phyloP scores from a whole-genome alignment of 805 yeast species.

The Yarrowia divulgata region DNA sequence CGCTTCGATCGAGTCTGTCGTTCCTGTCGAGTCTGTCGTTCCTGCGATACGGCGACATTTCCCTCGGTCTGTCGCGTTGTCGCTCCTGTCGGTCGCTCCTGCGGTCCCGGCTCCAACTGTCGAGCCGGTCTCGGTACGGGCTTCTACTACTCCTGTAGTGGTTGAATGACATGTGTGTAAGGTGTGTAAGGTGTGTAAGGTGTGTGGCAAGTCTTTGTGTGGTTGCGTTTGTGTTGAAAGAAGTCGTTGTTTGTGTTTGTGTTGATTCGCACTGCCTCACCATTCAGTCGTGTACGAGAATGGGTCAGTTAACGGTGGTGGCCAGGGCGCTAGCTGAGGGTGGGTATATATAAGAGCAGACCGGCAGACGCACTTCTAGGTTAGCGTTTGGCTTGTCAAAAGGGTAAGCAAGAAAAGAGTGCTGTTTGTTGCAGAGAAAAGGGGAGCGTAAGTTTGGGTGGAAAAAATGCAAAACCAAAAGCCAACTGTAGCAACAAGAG shows the following conservation, averaged over 20 bases:
- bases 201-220: neutral
- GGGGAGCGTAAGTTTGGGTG: neutral
- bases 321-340: no score
- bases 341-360: neutral
- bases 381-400: slow-evolving; percentile 10
- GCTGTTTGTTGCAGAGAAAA: no score
- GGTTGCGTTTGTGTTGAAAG: neutral
- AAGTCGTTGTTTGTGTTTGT: neutral
- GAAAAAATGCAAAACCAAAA: no score
- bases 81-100: no score
- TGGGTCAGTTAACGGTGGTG: neutral
- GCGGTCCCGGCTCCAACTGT: neutral
- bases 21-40: neutral
- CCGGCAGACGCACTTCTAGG: neutral
- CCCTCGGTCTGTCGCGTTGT: neutral
- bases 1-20: neutral
- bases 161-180: slow-evolving; percentile 12
- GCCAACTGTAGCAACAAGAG: neutral
- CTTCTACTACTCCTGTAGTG: slow-evolving; percentile 21
- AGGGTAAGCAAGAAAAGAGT: neutral
- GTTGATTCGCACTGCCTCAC: no score
- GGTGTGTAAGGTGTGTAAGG: neutral
- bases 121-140: neutral
- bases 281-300: slow-evolving; percentile 8
- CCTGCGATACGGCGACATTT: neutral